These are phyloP conservation scores for Xylariaceae sp. DNA, from an alignment of 2,329 filamentous ascomycete genomes.

Conservation along the genomic window DNA sequence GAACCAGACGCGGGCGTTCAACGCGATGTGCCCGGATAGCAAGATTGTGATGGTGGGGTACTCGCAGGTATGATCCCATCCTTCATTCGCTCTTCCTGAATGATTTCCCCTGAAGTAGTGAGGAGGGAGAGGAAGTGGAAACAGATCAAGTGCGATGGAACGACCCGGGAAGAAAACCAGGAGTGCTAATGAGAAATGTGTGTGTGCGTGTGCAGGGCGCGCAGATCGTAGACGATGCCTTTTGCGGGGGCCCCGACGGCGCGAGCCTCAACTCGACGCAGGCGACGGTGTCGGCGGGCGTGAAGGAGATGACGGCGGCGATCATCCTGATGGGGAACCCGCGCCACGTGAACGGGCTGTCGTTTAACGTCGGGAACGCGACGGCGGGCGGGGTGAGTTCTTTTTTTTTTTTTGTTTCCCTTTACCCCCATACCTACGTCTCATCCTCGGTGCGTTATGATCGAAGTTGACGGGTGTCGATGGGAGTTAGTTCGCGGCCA, in stretches of 20 bases:
- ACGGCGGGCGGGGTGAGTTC: constrained; percentile 48
- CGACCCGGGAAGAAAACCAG: too few relatives aligned
- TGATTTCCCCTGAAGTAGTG: not conserved
- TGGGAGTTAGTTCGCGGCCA: constrained; percentile 48
- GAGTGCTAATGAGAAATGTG: too few relatives aligned
- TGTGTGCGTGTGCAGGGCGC: constrained; percentile 42
- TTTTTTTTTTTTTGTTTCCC: not conserved
- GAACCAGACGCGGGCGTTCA: constrained; percentile 42
- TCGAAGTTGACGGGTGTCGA: too few relatives aligned
- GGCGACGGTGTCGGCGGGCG: constrained; percentile 37
- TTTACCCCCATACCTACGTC: not conserved
- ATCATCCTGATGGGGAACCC: constrained; percentile 60
- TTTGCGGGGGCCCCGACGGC: constrained; percentile 54
- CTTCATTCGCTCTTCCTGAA: not conserved
- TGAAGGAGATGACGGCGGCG: constrained; percentile 49
- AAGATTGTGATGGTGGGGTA: constrained; percentile 57
- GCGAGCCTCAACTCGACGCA: constrained; percentile 39
- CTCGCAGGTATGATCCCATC: constrained; percentile 43
- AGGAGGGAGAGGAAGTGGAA: not conserved
- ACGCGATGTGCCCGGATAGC: constrained; percentile 47
- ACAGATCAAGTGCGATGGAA: not conserved
- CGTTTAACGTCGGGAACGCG: constrained; percentile 57
- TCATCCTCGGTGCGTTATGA: too few relatives aligned
- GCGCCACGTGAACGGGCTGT: constrained; percentile 44
- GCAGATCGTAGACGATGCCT: constrained; percentile 57